Evolutionary conservation across 148 eudicot genomes (phyloP).

Genomic region (Rhododendron mucronatum): DNA sequence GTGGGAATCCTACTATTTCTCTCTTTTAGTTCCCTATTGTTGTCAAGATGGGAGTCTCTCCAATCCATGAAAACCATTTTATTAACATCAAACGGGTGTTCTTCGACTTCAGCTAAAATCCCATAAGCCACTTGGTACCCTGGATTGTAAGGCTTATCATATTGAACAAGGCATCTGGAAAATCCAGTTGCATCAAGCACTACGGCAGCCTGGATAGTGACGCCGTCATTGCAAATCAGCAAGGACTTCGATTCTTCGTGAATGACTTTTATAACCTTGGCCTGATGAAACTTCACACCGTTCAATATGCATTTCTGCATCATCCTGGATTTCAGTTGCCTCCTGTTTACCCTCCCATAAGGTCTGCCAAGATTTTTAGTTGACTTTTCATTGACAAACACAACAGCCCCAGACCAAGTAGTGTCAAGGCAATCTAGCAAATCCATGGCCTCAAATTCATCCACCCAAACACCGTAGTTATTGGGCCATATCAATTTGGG

Average conservation of each 20-base stretch:
- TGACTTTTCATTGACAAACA: slow-evolving; percentile 57
- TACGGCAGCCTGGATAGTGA: slow-evolving; percentile 73
- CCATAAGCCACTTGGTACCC: slow-evolving; percentile 99
- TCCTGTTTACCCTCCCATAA: slow-evolving; percentile 92
- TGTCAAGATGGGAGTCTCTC: slow-evolving; percentile 86
- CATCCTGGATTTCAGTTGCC: slow-evolving; percentile 88
- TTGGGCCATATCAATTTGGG: slow-evolving; percentile 98
- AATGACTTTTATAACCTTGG: slow-evolving; percentile 74
- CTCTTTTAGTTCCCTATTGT: slow-evolving; percentile 45
- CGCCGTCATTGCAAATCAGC: slow-evolving; percentile 81
- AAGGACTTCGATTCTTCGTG: slow-evolving; percentile 80
- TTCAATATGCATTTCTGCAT: slow-evolving; percentile 86
- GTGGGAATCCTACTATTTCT: slow-evolving; percentile 80
- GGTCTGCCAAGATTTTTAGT: slow-evolving; percentile 78
- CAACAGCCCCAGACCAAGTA: slow-evolving; percentile 94
- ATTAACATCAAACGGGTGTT: slow-evolving; percentile 86
- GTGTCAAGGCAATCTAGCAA: slow-evolving; percentile 93
- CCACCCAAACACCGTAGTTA: slow-evolving; percentile 99
- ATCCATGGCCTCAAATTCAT: slow-evolving; percentile 99
- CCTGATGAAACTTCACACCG: slow-evolving; percentile 91
- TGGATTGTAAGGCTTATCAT: slow-evolving; percentile 92
- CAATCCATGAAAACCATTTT: slow-evolving; percentile 99
- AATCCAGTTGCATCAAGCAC: slow-evolving; percentile 99
- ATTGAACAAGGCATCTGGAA: slow-evolving; percentile 78
- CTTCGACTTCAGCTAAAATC: slow-evolving; percentile 90